Evolutionary conservation across 169 alveolate species (phyloP).

Genomic region (Amoebophrya sp.): DNA sequence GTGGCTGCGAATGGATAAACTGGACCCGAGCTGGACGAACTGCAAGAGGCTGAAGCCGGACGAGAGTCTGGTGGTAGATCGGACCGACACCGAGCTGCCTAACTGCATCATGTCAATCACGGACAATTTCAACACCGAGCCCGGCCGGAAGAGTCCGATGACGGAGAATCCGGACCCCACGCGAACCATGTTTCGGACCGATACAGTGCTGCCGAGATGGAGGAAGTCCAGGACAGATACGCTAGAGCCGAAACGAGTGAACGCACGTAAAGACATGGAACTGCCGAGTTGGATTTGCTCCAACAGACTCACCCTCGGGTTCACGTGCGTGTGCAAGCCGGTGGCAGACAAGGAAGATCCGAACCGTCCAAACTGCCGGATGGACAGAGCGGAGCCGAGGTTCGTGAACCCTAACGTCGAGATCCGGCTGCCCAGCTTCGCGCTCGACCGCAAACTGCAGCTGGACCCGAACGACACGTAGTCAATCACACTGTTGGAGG

Average conservation of each 20-base stretch:
- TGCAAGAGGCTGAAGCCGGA: neutral
- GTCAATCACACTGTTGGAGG: neutral
- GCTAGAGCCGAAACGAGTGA: neutral
- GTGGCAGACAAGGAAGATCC: neutral
- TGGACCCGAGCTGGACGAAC: conserved; percentile 2
- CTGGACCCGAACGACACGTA: neutral
- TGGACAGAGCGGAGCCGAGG: conserved; percentile 2
- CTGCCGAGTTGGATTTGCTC: conserved; percentile 16
- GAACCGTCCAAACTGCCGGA: neutral
- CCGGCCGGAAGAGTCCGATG: neutral
- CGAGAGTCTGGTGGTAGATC: neutral
- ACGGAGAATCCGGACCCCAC: neutral
- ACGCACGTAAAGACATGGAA: neutral
- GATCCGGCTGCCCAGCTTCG: neutral
- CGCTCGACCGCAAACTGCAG: neutral
- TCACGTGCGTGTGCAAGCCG: neutral
- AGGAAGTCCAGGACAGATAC: neutral
- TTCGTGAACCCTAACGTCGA: neutral
- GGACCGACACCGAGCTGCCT: conserved; percentile 26
- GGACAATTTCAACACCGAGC: conserved; percentile 16
- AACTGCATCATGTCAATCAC: neutral
- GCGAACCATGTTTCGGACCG: neutral
- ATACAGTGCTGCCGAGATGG: conserved; percentile 19
- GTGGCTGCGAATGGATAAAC: neutral
- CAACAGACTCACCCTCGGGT: neutral